Evolutionary conservation across 1,284 basidiomycete genomes (phyloP).

Genomic region (Cutaneotrichosporon cyanovorans): DNA sequence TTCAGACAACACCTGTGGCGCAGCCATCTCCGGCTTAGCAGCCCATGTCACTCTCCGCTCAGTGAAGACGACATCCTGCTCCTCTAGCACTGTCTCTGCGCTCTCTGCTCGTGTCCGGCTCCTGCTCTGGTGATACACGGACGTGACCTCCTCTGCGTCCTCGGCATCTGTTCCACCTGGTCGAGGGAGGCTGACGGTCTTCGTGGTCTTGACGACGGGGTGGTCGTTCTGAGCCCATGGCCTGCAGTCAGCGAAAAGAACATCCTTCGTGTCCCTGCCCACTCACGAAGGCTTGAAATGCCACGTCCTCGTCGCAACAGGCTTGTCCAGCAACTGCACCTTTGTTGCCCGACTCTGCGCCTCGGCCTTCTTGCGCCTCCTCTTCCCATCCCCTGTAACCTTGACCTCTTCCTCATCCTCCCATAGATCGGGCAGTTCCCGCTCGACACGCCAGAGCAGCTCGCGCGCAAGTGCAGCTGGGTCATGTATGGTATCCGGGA

Average conservation of each 20-base stretch:
- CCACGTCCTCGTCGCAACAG: slow-evolving; percentile 5
- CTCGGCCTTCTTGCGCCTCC: background rate
- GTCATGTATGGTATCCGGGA: slow-evolving; percentile 72
- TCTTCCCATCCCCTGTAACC: slow-evolving; percentile 23
- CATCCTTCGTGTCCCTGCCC: too few species aligned
- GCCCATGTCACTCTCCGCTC: slow-evolving; percentile 8
- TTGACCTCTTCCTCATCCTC: slow-evolving; percentile 56
- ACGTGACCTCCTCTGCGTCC: slow-evolving; percentile 6
- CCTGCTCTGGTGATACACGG: slow-evolving; percentile 8
- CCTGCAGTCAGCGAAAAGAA: background rate
- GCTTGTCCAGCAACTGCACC: slow-evolving; percentile 9
- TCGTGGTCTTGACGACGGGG: background rate
- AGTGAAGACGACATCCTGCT: slow-evolving; percentile 15
- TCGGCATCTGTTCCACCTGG: slow-evolving; percentile 2
- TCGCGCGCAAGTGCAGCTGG: slow-evolving; percentile 68
- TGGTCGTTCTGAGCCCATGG: slow-evolving; percentile 14
- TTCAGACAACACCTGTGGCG: too few species aligned
- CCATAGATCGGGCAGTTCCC: slow-evolving; percentile 58
- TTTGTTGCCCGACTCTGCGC: background rate
- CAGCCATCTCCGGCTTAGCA: too few species aligned
- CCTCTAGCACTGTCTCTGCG: slow-evolving; percentile 9
- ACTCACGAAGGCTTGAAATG: slow-evolving; percentile 9
- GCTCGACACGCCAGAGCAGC: slow-evolving; percentile 65
- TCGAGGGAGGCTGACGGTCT: background rate
- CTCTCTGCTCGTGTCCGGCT: slow-evolving; percentile 1